Percentiles rank a stretch among this genome's conserved stretches.
These are phyloP conservation scores for Mrakia gelida DNA, from an alignment of 768 basidiomycete genomes.

Conservation along the genomic window DNA sequence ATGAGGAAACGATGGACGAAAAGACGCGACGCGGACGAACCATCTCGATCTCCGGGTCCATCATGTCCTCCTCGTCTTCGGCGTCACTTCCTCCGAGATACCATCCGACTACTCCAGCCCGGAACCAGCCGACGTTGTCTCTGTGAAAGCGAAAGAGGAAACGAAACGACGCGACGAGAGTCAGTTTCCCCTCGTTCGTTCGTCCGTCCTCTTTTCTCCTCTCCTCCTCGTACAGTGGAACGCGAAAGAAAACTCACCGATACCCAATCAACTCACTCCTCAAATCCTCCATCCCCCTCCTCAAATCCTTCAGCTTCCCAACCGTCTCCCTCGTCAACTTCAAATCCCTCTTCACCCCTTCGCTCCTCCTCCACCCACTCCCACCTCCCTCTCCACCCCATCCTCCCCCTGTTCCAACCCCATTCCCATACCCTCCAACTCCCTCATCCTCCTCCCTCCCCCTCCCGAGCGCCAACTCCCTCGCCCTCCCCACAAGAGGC, in stretches of 20 bases:
- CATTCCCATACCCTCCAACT: too few species aligned
- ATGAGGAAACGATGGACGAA: not conserved
- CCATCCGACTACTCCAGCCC: constrained; percentile 38
- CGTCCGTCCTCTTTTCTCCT: not conserved
- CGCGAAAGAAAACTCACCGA: not conserved
- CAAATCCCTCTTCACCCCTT: constrained; percentile 35
- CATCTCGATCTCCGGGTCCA: constrained; percentile 35
- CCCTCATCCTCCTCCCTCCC: not conserved
- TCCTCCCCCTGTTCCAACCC: not conserved
- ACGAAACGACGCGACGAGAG: not conserved
- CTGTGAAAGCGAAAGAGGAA: not conserved
- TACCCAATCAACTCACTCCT: constrained; percentile 34
- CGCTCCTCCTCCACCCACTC: constrained; percentile 28
- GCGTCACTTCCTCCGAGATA: constrained; percentile 35
- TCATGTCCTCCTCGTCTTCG: constrained; percentile 36
- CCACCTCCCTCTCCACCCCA: not conserved
- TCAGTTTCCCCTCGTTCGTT: not conserved
- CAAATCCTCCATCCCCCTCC: constrained; percentile 36
- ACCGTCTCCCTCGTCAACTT: constrained; percentile 35
- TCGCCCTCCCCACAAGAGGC: constrained; percentile 22
- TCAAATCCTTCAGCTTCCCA: constrained; percentile 29
- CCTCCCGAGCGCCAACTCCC: constrained; percentile 18
- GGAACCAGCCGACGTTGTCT: constrained; percentile 31
- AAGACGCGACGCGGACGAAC: not conserved
- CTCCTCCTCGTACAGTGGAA: too few species aligned